Evolutionary conservation across 2,329 filamentous ascomycete species (phyloP).

Genomic region (Fusarium piperis): DNA sequence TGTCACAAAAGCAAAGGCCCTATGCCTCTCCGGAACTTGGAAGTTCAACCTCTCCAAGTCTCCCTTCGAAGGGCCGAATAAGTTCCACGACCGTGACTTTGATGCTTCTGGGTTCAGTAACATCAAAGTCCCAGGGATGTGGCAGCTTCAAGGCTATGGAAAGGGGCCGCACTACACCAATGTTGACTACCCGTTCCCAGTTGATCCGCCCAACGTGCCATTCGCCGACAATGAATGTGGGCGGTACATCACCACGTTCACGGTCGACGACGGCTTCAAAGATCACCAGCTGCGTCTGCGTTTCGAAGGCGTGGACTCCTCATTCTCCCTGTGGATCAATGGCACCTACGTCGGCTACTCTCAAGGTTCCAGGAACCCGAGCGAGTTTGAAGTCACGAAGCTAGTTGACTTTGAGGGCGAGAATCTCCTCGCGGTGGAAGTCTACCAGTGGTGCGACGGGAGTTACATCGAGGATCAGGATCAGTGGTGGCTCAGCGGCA

Average conservation of each 20-base stretch:
- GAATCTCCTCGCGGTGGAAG: not conserved
- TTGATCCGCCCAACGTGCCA: slow-evolving; percentile 70
- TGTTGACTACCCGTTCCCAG: slow-evolving; percentile 71
- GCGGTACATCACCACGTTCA: slow-evolving; percentile 55
- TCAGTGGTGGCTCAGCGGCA: not conserved
- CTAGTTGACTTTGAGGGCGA: fast-evolving
- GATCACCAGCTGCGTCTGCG: not conserved
- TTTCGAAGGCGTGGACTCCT: not conserved
- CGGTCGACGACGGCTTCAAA: not conserved
- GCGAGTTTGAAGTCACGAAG: not conserved
- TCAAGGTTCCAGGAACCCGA: not conserved
- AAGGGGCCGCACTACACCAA: slow-evolving; percentile 67
- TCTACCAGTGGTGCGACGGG: not conserved
- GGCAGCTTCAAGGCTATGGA: slow-evolving; percentile 64
- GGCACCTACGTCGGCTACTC: not conserved
- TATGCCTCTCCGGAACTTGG: not conserved
- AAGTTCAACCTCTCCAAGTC: not conserved
- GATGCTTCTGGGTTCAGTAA: not conserved
- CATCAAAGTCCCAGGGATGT: not conserved
- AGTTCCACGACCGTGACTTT: not conserved
- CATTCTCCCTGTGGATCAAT: not conserved
- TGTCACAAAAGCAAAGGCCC: not conserved
- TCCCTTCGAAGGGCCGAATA: not conserved
- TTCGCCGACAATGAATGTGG: slow-evolving; percentile 71
- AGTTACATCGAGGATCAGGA: not conserved